Evolutionary conservation across 225 moss, liverwort and hornwort species (phyloP).

Genomic region (Pseudoscleropodium purum): DNA sequence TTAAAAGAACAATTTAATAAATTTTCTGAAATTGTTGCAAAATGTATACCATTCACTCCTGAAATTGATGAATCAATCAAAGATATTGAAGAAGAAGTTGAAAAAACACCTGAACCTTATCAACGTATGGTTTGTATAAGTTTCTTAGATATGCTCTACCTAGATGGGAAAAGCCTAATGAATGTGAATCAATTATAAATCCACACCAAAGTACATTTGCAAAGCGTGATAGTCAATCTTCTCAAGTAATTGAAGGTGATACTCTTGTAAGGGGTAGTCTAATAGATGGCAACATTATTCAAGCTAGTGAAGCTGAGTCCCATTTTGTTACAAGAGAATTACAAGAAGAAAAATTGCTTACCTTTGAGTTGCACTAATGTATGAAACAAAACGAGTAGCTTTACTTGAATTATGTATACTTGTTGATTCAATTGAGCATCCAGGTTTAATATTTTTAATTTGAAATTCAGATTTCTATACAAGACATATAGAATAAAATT

Average conservation of each 20-base stretch:
- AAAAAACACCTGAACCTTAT: not conserved
- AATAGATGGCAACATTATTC: not conserved
- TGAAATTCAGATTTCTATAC: accelerated
- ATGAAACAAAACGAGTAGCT: not conserved
- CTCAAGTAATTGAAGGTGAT: not conserved
- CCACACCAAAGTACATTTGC: not conserved
- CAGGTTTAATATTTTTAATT: not conserved
- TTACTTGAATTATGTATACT: constrained; percentile 20
- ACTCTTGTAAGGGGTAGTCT: constrained; percentile 1
- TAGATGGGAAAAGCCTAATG: not conserved
- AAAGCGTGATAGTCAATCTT: not conserved
- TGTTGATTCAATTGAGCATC: not conserved
- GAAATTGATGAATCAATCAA: not conserved
- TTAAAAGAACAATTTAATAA: constrained; percentile 2
- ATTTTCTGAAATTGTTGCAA: constrained; percentile 10
- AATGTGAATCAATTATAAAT: not conserved
- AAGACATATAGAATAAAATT: accelerated
- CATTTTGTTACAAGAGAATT: not conserved
- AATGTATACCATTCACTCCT: not conserved
- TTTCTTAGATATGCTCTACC: constrained; percentile 3
- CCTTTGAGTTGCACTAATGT: constrained; percentile 1
- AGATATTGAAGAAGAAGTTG: not conserved
- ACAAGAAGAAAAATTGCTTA: not conserved
- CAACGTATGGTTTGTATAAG: not conserved
- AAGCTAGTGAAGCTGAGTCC: not conserved